Base-by-base conservation (phyloP, 2,329 filamentous ascomycete genomes). In the Onygena corvina region DNA sequence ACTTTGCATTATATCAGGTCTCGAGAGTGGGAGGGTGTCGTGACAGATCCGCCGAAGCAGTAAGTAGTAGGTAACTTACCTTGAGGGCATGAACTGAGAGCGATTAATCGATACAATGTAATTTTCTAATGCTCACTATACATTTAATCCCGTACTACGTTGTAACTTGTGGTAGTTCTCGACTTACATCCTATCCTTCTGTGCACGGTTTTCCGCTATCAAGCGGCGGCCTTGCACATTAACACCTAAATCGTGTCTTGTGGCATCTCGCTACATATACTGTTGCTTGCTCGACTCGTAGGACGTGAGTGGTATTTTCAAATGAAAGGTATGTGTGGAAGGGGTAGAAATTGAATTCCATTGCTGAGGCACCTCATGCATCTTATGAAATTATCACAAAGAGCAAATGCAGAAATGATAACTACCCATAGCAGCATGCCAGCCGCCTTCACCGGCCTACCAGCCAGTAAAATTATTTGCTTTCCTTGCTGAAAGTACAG, bases 1-100 rank as follows among this genome's bases (percentile, higher is more conserved):
- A 98, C 92, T 3, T 72, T 98, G 60, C 89, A 95, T 54, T 94
- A 95, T 63, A 96, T 98, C 61, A 79, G 80, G 54, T 84, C 84
- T 53, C 80, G 93, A 62, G 88, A 94, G 60, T 96, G 94, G 61
- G 92, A 96, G 62, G 92, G 90, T 1, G 80, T 98, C 34, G 80
- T 95, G 52, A 77, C 86, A 49, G 77, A 83, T 56, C 60, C 76
- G n/a, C 42, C 42, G 5, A 31, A 27, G 12, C 42, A 46, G 12
- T 46, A 46, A 33, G 25, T 16, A 6, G 31, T 31, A 31, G 30
- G 30, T 7, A 31, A 31, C 30, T 31, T 7, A 31, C n/a, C 11
- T 18, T 18, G 42, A n/a, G 18, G 9, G 4, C 18, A 2, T 8
- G 9, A 12, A 9, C 21, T 14, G 36, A 42, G 14, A n/a, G 36